phyloP scores from a whole-genome alignment of 768 basidiomycete genomes.

The Ramaria rubella region DNA sequence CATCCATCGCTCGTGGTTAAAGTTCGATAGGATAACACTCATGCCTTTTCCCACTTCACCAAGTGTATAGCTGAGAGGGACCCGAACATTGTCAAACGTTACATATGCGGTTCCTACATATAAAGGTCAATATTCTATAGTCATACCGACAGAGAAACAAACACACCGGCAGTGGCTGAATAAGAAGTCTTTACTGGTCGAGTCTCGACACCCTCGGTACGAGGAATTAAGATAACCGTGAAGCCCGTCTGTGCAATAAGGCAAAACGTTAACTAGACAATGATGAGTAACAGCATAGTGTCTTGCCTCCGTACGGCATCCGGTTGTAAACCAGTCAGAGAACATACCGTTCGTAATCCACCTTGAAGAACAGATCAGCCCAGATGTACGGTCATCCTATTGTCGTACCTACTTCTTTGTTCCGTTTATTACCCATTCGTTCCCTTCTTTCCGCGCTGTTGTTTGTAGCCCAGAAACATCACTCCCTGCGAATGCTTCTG shows the following conservation, averaged over 20 bases:
- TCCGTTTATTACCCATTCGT: conserved; percentile 83
- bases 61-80: conserved; percentile 82
- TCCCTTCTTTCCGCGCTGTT: conserved; percentile 78
- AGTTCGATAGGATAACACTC: conserved; percentile 74
- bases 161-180: conserved; percentile 85
- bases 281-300: background rate
- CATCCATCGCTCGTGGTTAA: conserved; percentile 91
- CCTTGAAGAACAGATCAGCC: conserved; percentile 28
- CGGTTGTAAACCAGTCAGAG: conserved; percentile 79
- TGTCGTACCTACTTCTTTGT: conserved; percentile 69
- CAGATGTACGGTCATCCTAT: background rate
- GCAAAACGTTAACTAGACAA: no score
- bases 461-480: conserved; percentile 83
- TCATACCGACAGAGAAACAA: conserved; percentile 64
- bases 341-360: conserved; percentile 90
- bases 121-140: conserved; percentile 34
- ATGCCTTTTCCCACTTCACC: conserved; percentile 82
- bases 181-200: conserved; percentile 91
- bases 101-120: conserved; percentile 9
- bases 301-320: conserved; percentile 61
- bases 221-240: conserved; percentile 68
- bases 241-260: conserved; percentile 48
- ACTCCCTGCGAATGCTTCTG: conserved; percentile 89
- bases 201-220: conserved; percentile 69
- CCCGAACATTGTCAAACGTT: conserved; percentile 46